Percentiles rank a stretch among this genome's conserved stretches.
phyloP scores from a whole-genome alignment of 225 moss, liverwort and hornwort species.

The Bryum argenteum region DNA sequence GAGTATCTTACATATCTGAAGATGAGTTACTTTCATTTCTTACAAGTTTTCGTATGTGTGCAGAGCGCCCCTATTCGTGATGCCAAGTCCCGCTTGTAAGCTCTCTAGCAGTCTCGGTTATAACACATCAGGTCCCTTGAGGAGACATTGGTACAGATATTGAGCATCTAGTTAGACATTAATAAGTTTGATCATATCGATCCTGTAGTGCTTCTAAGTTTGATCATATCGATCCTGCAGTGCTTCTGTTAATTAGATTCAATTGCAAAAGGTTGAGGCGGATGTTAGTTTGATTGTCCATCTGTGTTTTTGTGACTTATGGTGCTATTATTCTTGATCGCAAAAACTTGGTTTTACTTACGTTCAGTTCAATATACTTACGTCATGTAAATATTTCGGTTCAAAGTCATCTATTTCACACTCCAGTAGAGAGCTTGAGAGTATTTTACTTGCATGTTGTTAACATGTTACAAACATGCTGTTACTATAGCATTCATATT shows the following conservation, averaged over 20 bases:
- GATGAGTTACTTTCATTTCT: constrained; percentile 4
- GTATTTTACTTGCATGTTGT: too few relatives aligned
- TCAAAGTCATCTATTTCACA: too few relatives aligned
- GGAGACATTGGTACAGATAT: constrained; percentile 20
- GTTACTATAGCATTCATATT: too few relatives aligned
- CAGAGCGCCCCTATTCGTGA: constrained; percentile 50
- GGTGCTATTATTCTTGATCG: background rate
- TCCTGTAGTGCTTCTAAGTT: constrained; percentile 17
- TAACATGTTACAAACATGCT: too few relatives aligned
- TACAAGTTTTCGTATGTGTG: constrained; percentile 21
- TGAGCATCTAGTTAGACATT: constrained; percentile 22
- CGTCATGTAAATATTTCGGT: too few relatives aligned
- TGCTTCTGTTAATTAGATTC: constrained; percentile 17
- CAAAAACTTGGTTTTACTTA: too few relatives aligned
- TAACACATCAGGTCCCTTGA: constrained; percentile 12
- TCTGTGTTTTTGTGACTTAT: constrained; percentile 6
- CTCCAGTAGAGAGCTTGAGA: too few relatives aligned
- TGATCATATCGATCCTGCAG: constrained; percentile 14
- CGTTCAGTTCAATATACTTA: too few relatives aligned
- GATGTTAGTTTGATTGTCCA: background rate
- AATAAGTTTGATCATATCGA: constrained; percentile 15
- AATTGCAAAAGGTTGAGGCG: background rate
- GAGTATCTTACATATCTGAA: background rate
- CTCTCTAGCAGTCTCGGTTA: constrained; percentile 15
- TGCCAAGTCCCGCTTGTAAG: constrained; percentile 51